Conservation (phyloP, 768 basidiomycete genomes). For the Leccinum broughii region DNA sequence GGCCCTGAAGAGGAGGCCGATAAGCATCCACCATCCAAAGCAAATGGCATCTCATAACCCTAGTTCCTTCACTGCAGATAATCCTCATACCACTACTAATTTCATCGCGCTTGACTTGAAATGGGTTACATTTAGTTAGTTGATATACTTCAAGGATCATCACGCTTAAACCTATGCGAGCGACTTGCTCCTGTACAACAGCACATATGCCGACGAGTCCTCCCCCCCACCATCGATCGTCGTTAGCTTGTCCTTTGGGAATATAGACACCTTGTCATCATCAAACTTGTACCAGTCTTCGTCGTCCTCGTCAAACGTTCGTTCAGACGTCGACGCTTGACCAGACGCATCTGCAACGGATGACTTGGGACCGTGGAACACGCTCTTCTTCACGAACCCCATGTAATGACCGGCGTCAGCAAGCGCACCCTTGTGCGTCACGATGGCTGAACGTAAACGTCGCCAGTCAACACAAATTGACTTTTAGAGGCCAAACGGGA, state of each 20-base stretch:
- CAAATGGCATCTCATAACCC: conserved; percentile 28
- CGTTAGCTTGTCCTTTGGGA: conserved; percentile 80
- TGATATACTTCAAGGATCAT: conserved; percentile 15
- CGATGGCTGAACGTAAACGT: conserved; percentile 63
- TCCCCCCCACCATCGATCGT: conserved; percentile 91
- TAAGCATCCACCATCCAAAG: conserved; percentile 15
- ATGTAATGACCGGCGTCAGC: conserved; percentile 98
- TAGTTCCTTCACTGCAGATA: conserved; percentile 5
- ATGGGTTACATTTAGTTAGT: conserved; percentile 15
- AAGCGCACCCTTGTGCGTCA: conserved; percentile 95
- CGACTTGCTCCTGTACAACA: conserved; percentile 75
- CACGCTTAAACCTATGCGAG: conserved; percentile 30
- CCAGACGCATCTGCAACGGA: conserved; percentile 1
- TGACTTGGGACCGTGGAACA: conserved; percentile 46
- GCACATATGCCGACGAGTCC: conserved; percentile 86
- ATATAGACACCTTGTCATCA: conserved; percentile 89
- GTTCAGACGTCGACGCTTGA: conserved; percentile 14
- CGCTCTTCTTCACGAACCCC: conserved; percentile 81
- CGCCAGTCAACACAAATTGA: background rate
- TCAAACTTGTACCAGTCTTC: conserved; percentile 97
- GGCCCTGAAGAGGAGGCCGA: conserved; percentile 36
- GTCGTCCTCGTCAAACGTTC: conserved; percentile 51
- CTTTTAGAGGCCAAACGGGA: conserved; percentile 9
- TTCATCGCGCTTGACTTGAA: conserved; percentile 6
- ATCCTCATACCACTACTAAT: conserved; percentile 13